phyloP scores from a whole-genome alignment of 1,284 basidiomycete genomes.

The Sporisorium exsertum region DNA sequence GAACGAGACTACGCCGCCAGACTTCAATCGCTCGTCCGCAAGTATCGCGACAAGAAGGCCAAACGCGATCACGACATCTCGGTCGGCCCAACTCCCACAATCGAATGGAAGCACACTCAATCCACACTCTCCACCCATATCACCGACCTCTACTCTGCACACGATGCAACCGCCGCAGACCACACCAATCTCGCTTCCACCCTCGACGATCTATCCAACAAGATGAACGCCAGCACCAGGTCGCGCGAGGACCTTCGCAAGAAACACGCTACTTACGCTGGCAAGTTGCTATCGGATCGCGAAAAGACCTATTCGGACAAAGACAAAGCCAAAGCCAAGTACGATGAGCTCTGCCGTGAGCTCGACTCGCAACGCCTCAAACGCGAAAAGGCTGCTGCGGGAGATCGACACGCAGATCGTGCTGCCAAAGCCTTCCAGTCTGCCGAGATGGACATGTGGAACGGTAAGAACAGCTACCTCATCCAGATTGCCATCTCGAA shows the following conservation, averaged over 20 bases:
- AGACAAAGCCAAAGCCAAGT: constrained; percentile 55
- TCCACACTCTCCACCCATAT: constrained; percentile 33
- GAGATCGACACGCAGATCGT: constrained; percentile 49
- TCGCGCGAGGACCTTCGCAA: constrained; percentile 48
- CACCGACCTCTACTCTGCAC: constrained; percentile 28
- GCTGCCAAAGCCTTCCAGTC: constrained; percentile 46
- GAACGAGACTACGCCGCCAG: constrained; percentile 56
- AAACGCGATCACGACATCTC: constrained; percentile 46
- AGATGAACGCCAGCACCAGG: constrained; percentile 30
- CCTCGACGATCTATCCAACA: constrained; percentile 33
- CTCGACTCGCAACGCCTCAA: constrained; percentile 53
- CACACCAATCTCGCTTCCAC: constrained; percentile 27
- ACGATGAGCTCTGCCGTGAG: constrained; percentile 58
- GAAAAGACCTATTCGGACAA: constrained; percentile 52
- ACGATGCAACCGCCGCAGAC: constrained; percentile 28
- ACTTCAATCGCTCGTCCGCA: constrained; percentile 45
- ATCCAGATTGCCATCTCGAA: constrained; percentile 52
- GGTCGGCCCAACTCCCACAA: constrained; percentile 46
- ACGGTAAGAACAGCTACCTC: constrained; percentile 57
- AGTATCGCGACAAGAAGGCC: constrained; percentile 45
- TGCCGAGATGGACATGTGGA: constrained; percentile 56
- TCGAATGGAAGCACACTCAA: constrained; percentile 46
- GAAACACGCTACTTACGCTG: constrained; percentile 41
- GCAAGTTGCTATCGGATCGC: constrained; percentile 50
- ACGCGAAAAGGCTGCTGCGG: constrained; percentile 50